Evolutionary conservation across 2,329 filamentous ascomycete genomes (phyloP), one percentile per base, ranked within the genome.

Genomic region (Diaporthe aspalathi): DNA sequence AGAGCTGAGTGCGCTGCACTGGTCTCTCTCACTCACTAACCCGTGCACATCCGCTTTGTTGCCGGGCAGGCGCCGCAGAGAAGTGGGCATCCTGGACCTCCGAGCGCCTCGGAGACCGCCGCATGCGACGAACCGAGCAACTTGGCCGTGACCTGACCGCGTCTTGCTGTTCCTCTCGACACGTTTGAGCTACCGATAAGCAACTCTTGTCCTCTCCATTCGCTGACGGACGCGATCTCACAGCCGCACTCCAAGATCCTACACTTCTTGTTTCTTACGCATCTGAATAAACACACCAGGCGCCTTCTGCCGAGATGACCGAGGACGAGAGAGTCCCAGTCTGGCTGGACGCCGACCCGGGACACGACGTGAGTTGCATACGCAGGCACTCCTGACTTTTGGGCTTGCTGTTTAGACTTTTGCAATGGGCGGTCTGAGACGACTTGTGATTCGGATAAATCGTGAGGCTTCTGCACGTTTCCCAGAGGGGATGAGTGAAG

Each of bases 301-400:
- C n/a, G 14, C 43, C 24, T 35, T 14, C 60, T 50, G 45, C 47
- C 52, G 45, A 38, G 14, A 71, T 71, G 69, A 49, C 62, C 24
- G 57, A 67, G 76, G 40, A 73, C 77, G 63, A 76, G 73, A 73
- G 80, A 78, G 80, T 89, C 47, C 88, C 88, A 22, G 80, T 90
- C 72, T 90, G 88, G 88, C 81, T 90, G 74, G 88, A 90, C 77
- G 90, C 88, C 74, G 88, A 90, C 77, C 88, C 88, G 16, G 88
- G 88, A 74, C 87, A 90, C 76, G 92, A 94, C 88, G 91, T 92
- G 84, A 82, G 89, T 85, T 73, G 6, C 24, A n/a, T 35, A 16
- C 50, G 35, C 43, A 29, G 5, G 43, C 53, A 50, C 38, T 16
- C 22, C 22, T 57, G 20, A 65, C 11, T 17, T 11, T 12, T 3